Conservation (phyloP, 176 grass and related monocot species). For the Triticum urartu region DNA sequence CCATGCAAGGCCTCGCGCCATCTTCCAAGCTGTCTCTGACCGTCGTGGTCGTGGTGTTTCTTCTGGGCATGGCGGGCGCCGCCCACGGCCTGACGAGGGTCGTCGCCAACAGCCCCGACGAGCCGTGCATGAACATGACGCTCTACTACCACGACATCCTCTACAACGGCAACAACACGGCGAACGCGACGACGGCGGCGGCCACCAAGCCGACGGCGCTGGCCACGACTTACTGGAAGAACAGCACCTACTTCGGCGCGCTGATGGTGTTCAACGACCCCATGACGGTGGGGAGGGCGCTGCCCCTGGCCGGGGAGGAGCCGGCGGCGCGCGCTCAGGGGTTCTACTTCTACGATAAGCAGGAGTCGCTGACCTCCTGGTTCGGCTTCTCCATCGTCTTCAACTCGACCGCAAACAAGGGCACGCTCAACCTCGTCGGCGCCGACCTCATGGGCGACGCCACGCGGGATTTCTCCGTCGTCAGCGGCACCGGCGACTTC, state of each 20-base stretch:
- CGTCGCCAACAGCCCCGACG: neutral
- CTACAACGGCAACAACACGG: slow-evolving; percentile 27
- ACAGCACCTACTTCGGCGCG: slow-evolving; percentile 28
- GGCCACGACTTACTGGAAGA: neutral
- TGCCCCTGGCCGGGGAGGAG: neutral
- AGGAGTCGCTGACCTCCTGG: slow-evolving; percentile 15
- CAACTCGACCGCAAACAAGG: slow-evolving; percentile 36
- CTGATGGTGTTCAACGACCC: slow-evolving; percentile 36
- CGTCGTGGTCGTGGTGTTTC: neutral
- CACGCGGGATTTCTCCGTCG: slow-evolving; percentile 39
- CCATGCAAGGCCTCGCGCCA: neutral
- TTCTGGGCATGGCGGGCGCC: neutral
- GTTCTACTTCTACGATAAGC: slow-evolving; percentile 38
- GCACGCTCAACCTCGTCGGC: slow-evolving; percentile 43
- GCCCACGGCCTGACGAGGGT: neutral
- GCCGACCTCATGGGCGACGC: slow-evolving; percentile 3
- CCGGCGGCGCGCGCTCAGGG: slow-evolving; percentile 32
- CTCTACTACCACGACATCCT: slow-evolving; percentile 41
- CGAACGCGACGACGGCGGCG: slow-evolving; percentile 14
- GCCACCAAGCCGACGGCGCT: slow-evolving; percentile 19
- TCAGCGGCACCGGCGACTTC: slow-evolving; percentile 51
- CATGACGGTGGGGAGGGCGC: neutral
- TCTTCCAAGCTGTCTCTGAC: neutral
- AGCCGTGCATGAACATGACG: slow-evolving; percentile 8
- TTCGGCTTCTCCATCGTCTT: slow-evolving; percentile 37